Percentiles rank a stretch among this genome's conserved stretches.
Conservation (phyloP, 345 rosid genomes). For the Rhodamnia argentea region DNA sequence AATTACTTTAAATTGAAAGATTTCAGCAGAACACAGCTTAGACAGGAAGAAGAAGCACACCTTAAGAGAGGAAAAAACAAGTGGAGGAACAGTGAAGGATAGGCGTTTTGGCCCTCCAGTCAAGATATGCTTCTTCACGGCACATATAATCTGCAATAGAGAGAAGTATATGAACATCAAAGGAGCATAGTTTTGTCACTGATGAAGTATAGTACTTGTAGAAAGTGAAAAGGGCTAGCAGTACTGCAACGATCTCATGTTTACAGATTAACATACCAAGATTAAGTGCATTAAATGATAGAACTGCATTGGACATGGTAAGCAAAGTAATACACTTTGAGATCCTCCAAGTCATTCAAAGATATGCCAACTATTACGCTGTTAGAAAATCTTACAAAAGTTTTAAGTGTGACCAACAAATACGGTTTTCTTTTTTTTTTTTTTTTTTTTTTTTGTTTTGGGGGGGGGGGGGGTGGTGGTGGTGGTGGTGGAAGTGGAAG, state of each 20-base stretch:
- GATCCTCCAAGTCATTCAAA: neutral
- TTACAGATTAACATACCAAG: neutral
- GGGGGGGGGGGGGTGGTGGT: no score
- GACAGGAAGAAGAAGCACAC: constrained; percentile 18
- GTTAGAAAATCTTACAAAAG: neutral
- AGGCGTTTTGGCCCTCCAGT: constrained; percentile 89
- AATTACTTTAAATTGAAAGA: neutral
- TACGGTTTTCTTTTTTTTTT: neutral
- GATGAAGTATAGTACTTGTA: neutral
- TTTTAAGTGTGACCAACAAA: neutral
- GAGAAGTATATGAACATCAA: neutral
- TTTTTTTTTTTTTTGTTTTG: neutral
- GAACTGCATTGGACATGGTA: neutral
- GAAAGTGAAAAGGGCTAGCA: neutral
- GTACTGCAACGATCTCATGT: neutral
- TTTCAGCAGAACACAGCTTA: neutral
- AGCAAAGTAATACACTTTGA: neutral
- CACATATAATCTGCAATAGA: constrained; percentile 62
- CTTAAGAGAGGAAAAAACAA: constrained; percentile 81
- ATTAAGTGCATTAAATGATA: neutral
- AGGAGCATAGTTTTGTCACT: neutral
- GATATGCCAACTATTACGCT: neutral
- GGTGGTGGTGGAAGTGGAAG: neutral
- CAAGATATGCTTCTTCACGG: constrained; percentile 74
- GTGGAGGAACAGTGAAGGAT: constrained; percentile 89